Base-by-base conservation (phyloP, 768 basidiomycete genomes). In the Suillus tomentosus region DNA sequence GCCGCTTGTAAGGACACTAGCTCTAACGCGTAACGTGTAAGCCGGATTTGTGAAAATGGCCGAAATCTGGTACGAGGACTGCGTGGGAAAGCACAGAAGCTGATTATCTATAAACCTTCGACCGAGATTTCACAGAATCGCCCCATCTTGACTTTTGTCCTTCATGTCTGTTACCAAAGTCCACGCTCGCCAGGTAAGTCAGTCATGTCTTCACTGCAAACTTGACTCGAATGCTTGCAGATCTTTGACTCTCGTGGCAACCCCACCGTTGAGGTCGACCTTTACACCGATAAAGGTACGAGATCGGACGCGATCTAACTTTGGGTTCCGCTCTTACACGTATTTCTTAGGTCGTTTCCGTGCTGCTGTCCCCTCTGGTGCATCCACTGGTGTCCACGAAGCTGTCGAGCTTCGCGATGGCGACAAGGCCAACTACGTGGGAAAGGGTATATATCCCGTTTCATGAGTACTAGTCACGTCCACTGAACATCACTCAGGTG, bases 221-320 rank as follows among this genome's bases (percentile, higher is more conserved):
- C 45, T 62, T 67, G 66, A 78, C 56, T 63, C 40, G 1, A 45
- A 24, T 62, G 66, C 65, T 51, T 31, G 34, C 73, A 98, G 96
- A 96, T 99, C 88, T 99, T 97, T 78, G 96, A 99, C 85, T 98
- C 95, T 75, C 94, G 96, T 75, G 96, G 95, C 72, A 95, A 98
- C 86, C 95, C 93, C 72, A 96, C 95, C 73, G 94, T 97, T 75
- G 95, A 95, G 81, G 94, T 95, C 76, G 94, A 96, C 77, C 81
- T 96, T 73, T 76, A 85, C 85, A 98, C 96, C 66, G 85, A 74
- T 48, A 94, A 95, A 85, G 95, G 95, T 92, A 72, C 71, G 78
- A 51, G 34, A n/a, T 55, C 27, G 13, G 27, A 42, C 64, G 63
- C 57, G 62, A 65, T 62, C 34, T 43, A 65, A 64, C 62, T 8